These are phyloP conservation scores for Malus hybrid DNA, from an alignment of 331 rosid species.

Conservation along the genomic window DNA sequence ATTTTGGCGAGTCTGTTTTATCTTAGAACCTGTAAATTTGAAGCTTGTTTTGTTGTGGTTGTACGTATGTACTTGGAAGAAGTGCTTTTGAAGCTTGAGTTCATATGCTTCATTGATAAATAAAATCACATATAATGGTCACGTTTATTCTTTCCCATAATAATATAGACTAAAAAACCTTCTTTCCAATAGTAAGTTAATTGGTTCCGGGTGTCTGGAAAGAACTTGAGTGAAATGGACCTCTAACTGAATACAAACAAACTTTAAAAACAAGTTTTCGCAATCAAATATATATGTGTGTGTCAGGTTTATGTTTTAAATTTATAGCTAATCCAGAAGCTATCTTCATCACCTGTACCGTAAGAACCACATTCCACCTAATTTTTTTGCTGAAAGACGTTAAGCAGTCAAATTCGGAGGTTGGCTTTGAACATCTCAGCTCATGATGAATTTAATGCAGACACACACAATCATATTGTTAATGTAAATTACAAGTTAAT, in stretches of 20 bases:
- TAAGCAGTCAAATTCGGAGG: slow-evolving; percentile 3
- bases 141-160: not conserved
- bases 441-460: not conserved
- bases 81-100: slow-evolving; percentile 3
- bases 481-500: not conserved
- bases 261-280: slow-evolving; percentile 1
- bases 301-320: not conserved
- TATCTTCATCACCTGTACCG: not conserved
- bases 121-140: not conserved
- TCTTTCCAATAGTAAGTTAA: not conserved
- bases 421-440: not conserved
- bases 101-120: not conserved
- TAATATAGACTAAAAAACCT: too few species aligned
- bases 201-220: not conserved
- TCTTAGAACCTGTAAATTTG: not conserved
- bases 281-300: not conserved
- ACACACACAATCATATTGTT: not conserved
- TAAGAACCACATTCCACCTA: not conserved
- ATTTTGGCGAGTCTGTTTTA: not conserved
- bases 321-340: not conserved
- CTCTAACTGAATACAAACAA: slow-evolving; percentile 8
- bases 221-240: slow-evolving; percentile 10
- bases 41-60: not conserved
- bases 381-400: not conserved
- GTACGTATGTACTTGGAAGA: not conserved